Conservation (phyloP, 352 stramenopile genomes). For the Albugo candida region DNA sequence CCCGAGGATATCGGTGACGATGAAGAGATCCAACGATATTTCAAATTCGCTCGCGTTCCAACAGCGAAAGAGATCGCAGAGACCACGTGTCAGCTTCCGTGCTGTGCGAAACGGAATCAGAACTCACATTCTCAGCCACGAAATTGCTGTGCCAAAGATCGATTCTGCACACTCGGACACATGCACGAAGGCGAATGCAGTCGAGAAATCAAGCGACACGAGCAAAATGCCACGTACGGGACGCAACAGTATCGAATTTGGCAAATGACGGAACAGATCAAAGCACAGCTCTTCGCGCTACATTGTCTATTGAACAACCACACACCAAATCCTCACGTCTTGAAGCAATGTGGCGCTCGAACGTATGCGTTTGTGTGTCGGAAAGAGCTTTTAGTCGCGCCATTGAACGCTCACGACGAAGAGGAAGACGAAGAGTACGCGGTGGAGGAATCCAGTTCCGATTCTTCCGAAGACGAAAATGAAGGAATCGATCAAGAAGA, state of each 20-base stretch:
- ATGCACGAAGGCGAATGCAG: constrained; percentile 59
- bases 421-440: constrained; percentile 51
- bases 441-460: constrained; percentile 35
- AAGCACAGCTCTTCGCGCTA: constrained; percentile 75
- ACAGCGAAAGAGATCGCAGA: constrained; percentile 66
- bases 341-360: constrained; percentile 73
- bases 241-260: constrained; percentile 38
- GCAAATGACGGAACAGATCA: constrained; percentile 73
- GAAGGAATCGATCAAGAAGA: constrained; percentile 39
- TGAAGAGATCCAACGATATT: constrained; percentile 77
- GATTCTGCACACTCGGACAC: constrained; percentile 63
- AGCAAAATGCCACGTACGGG: constrained; percentile 30
- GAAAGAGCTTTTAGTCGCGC: constrained; percentile 41
- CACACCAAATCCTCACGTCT: constrained; percentile 58
- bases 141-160: constrained; percentile 52
- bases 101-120: constrained; percentile 57
- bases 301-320: constrained; percentile 79
- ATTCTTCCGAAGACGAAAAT: constrained; percentile 38
- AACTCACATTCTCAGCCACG: constrained; percentile 19
- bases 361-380: constrained; percentile 64
- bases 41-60: constrained; percentile 71
- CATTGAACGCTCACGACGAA: constrained; percentile 18
- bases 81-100: constrained; percentile 69
- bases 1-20: constrained; percentile 78
- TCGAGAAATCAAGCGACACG: constrained; percentile 45